Percentiles rank a stretch among this genome's conserved stretches.
phyloP scores from a whole-genome alignment of 208 protist species.

The Crithidia thermophila region DNA sequence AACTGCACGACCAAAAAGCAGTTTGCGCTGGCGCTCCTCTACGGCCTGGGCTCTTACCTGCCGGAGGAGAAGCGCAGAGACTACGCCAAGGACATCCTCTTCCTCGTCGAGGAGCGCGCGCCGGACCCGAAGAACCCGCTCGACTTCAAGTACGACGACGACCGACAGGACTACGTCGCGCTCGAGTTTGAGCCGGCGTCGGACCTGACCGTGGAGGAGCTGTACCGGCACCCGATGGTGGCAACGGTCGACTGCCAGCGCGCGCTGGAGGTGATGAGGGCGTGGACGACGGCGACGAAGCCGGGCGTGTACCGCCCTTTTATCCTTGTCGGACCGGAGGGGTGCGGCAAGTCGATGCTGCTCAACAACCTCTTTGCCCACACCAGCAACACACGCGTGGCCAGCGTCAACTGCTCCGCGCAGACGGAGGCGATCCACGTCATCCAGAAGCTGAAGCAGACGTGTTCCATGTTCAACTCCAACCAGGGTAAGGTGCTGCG shows the following conservation, averaged over 20 bases:
- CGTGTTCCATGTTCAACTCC: slow-evolving; percentile 92
- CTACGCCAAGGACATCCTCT: slow-evolving; percentile 92
- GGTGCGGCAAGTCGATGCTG: slow-evolving; percentile 96
- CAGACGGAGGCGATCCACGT: slow-evolving; percentile 96
- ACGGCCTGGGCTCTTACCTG: slow-evolving; percentile 96
- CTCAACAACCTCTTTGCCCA: slow-evolving; percentile 89
- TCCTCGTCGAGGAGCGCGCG: slow-evolving; percentile 80
- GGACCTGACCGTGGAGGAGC: slow-evolving; percentile 85
- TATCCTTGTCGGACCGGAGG: slow-evolving; percentile 97
- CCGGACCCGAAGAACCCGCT: slow-evolving; percentile 88
- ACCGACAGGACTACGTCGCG: slow-evolving; percentile 52
- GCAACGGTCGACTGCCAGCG: slow-evolving; percentile 95
- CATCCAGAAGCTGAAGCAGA: slow-evolving; percentile 96
- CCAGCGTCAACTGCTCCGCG: slow-evolving; percentile 95
- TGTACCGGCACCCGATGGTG: slow-evolving; percentile 91
- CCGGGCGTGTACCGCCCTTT: slow-evolving; percentile 92
- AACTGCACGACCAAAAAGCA: slow-evolving; percentile 85
- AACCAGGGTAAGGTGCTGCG: slow-evolving; percentile 95
- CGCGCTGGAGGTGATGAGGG: slow-evolving; percentile 86
- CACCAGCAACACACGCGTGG: slow-evolving; percentile 76
- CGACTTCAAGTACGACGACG: slow-evolving; percentile 85
- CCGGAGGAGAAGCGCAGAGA: slow-evolving; percentile 69
- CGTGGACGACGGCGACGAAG: slow-evolving; percentile 89
- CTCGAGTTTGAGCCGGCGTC: slow-evolving; percentile 80
- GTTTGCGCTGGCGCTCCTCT: slow-evolving; percentile 92